phyloP scores from a whole-genome alignment of 805 yeast species.

The Saccharomycopsis babjevae region DNA sequence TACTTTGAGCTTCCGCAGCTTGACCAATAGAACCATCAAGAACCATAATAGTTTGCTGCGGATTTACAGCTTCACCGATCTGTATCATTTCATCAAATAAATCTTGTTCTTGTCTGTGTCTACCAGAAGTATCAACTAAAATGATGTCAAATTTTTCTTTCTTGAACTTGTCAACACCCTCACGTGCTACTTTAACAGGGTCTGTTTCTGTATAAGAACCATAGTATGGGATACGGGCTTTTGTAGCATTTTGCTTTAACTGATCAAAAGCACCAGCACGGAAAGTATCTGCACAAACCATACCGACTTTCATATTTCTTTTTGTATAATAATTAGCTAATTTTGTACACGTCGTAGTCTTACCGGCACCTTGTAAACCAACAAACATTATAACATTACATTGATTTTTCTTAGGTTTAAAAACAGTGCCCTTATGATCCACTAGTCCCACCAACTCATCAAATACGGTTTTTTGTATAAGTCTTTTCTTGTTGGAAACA shows the following conservation, averaged over 20 bases:
- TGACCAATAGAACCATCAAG: constrained; percentile 96
- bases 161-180: constrained; percentile 86
- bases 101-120: constrained; percentile 91
- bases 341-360: constrained; percentile 95
- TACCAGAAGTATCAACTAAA: constrained; percentile 95
- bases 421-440: constrained; percentile 53
- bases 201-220: constrained; percentile 95
- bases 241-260: constrained; percentile 92
- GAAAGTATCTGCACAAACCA: constrained; percentile 98
- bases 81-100: constrained; percentile 92
- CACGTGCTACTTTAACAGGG: constrained; percentile 84
- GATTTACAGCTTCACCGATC: constrained; percentile 76
- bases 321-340: constrained; percentile 89
- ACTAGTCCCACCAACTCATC: constrained; percentile 85
- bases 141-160: constrained; percentile 87
- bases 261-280: constrained; percentile 99
- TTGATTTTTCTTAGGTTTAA: constrained; percentile 78
- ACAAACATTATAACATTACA: constrained; percentile 89
- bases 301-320: constrained; percentile 88
- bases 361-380: constrained; percentile 98
- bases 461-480: constrained; percentile 83
- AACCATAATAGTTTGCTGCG: constrained; percentile 97
- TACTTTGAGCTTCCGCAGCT: constrained; percentile 92
- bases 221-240: constrained; percentile 86
- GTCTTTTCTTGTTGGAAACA: constrained; percentile 59